Conservation (phyloP, 1,284 basidiomycete genomes). For the Somion occarium region DNA sequence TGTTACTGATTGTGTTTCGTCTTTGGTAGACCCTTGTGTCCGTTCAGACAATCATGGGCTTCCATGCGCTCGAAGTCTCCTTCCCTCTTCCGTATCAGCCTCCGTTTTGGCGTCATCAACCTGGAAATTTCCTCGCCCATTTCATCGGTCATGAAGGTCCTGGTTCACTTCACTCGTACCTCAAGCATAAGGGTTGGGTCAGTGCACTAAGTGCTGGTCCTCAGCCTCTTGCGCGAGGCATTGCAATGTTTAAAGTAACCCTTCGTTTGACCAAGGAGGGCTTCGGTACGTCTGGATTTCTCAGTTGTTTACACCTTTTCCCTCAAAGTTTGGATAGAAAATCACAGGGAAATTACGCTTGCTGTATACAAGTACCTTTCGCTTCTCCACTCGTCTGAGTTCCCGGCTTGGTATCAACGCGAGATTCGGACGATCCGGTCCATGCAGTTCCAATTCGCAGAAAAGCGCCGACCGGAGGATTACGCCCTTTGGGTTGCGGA, state of each 20-base stretch:
- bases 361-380: conserved; percentile 86
- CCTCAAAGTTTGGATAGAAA: conserved; percentile 39
- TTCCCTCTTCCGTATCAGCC: conserved; percentile 88
- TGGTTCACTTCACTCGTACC: conserved; percentile 88
- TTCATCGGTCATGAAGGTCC: conserved; percentile 96
- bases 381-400: conserved; percentile 67
- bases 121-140: conserved; percentile 78
- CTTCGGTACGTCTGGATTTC: conserved; percentile 59
- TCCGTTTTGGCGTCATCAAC: conserved; percentile 79
- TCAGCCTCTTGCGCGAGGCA: conserved; percentile 74
- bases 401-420: conserved; percentile 73
- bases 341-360: conserved; percentile 74
- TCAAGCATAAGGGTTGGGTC: conserved; percentile 92
- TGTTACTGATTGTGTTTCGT: background rate
- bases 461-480: conserved; percentile 77
- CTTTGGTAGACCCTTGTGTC: conserved; percentile 70
- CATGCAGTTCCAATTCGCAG: conserved; percentile 85
- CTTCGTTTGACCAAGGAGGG: conserved; percentile 85
- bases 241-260: conserved; percentile 87
- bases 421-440: conserved; percentile 76
- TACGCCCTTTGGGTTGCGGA: conserved; percentile 81
- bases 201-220: conserved; percentile 75
- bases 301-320: too few relatives aligned
- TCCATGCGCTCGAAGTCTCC: conserved; percentile 83
- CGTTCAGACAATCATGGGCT: conserved; percentile 88